A percentile compares a stretch with the other conserved stretches of the same genome.
These are phyloP conservation scores for Saitozyma podzolica DNA, from an alignment of 768 basidiomycete species.

Conservation along the genomic window DNA sequence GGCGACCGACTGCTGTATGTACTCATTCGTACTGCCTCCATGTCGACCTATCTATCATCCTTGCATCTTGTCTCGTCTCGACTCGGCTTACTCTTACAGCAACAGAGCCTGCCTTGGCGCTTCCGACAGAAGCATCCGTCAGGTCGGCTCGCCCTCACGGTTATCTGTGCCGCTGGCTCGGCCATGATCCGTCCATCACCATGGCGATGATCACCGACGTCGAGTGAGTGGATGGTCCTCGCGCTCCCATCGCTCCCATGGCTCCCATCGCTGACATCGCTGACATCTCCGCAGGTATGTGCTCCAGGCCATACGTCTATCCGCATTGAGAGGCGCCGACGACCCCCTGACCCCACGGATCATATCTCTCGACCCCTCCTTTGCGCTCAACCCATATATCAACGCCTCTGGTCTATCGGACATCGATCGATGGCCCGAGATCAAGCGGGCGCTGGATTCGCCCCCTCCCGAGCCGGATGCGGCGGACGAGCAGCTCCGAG, in stretches of 20 bases:
- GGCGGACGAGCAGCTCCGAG: constrained; percentile 52
- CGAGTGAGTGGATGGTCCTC: constrained; percentile 34
- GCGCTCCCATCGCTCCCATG: not conserved
- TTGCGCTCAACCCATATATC: constrained; percentile 80
- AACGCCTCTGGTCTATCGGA: constrained; percentile 77
- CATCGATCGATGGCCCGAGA: constrained; percentile 78
- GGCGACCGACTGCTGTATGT: too few relatives aligned
- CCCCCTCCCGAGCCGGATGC: constrained; percentile 61
- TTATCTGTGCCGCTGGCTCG: too few relatives aligned
- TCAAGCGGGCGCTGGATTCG: constrained; percentile 62
- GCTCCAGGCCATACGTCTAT: constrained; percentile 79
- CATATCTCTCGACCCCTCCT: constrained; percentile 71
- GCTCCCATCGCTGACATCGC: not conserved
- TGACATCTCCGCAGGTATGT: constrained; percentile 59
- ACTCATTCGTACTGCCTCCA: too few relatives aligned
- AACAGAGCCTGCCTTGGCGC: too few relatives aligned
- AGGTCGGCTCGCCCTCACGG: too few relatives aligned
- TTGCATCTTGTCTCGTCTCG: too few relatives aligned
- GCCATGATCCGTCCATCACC: not conserved
- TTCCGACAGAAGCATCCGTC: too few relatives aligned
- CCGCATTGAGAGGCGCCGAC: constrained; percentile 83
- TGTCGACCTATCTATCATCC: too few relatives aligned
- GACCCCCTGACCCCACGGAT: constrained; percentile 81
- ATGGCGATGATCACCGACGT: constrained; percentile 52
- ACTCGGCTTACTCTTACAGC: too few relatives aligned